A percentile compares a stretch with the other conserved stretches of the same genome.
Conservation (phyloP, 495 filamentous ascomycete genomes). For the Penicillium herquei region DNA sequence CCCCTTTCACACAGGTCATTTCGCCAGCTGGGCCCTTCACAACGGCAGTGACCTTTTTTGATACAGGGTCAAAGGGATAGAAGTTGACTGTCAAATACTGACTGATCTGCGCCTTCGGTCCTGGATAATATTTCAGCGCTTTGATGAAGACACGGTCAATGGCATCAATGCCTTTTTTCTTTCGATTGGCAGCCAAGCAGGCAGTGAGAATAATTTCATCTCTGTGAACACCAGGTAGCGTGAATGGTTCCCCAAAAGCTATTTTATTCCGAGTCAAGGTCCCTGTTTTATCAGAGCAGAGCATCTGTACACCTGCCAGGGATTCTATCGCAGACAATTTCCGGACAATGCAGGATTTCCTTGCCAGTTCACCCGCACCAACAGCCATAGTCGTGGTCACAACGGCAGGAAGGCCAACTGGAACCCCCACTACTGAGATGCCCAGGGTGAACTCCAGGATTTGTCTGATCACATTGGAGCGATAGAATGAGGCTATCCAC, state of each 20-base stretch:
- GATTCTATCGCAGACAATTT: conserved; percentile 94
- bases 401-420: conserved; percentile 91
- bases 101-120: conserved; percentile 68
- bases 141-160: conserved; percentile 95
- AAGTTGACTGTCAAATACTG: conserved; percentile 80
- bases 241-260: conserved; percentile 80
- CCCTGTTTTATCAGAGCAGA: conserved; percentile 93
- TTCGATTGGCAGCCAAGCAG: conserved; percentile 85
- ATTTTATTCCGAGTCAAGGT: conserved; percentile 91
- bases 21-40: conserved; percentile 78
- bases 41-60: conserved; percentile 85
- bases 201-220: conserved; percentile 89
- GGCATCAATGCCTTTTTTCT: conserved; percentile 92
- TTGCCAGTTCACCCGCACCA: conserved; percentile 85
- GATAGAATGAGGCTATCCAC: conserved; percentile 86
- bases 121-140: conserved; percentile 73
- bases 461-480: conserved; percentile 67
- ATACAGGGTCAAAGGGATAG: conserved; percentile 88
- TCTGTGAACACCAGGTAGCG: conserved; percentile 71
- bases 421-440: conserved; percentile 89
- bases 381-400: conserved; percentile 97
- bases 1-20: conserved; percentile 88
- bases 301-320: conserved; percentile 87
- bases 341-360: conserved; percentile 90
- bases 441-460: conserved; percentile 82